phyloP scores from a whole-genome alignment of 345 rosid genomes.

The Linum tenue region DNA sequence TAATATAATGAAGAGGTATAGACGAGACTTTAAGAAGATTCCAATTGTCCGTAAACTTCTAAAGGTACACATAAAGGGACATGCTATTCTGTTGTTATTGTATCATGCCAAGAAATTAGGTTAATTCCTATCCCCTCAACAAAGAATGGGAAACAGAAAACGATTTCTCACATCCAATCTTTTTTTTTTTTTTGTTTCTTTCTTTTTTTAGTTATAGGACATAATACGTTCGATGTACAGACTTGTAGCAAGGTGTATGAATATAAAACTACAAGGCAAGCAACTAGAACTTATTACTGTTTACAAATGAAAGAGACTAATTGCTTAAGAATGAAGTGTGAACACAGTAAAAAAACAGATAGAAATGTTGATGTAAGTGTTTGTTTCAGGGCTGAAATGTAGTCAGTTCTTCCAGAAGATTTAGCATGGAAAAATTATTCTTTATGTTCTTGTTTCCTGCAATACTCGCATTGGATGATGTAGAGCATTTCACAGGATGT shows the following conservation, averaged over 20 bases:
- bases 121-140: background rate
- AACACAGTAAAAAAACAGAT: background rate
- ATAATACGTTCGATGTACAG: no score
- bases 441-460: background rate
- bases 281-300: background rate
- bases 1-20: constrained; percentile 86
- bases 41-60: constrained; percentile 96
- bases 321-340: background rate
- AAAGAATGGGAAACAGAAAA: background rate
- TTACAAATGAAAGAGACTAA: background rate
- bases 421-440: no score
- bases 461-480: background rate
- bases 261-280: no score
- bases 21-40: constrained; percentile 83
- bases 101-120: background rate
- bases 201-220: no score
- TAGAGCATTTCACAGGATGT: background rate
- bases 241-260: no score
- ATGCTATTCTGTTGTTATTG: background rate
- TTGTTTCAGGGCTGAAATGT: background rate
- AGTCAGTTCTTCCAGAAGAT: no score
- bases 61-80: constrained; percentile 46
- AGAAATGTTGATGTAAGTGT: background rate
- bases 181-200: no score
- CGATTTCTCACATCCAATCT: background rate